These are phyloP conservation scores for Colletotrichum sp. DNA, from an alignment of 2,329 filamentous ascomycete species.

Conservation along the genomic window DNA sequence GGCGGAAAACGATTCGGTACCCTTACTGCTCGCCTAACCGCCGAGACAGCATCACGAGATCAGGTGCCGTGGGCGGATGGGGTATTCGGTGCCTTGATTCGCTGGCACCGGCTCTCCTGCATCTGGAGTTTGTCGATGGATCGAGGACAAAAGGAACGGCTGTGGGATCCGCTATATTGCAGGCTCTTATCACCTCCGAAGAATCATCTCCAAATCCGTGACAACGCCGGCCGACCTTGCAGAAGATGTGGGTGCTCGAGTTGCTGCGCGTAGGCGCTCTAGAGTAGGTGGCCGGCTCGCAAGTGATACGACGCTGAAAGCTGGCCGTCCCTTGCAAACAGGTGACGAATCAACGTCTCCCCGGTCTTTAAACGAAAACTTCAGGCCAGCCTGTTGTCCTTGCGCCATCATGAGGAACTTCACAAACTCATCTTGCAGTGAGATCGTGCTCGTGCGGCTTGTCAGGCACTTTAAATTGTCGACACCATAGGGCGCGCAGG, in stretches of 20 bases:
- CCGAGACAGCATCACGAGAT: slow-evolving; percentile 12
- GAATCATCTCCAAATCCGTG: neutral
- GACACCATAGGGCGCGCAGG: neutral
- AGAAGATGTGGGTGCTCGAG: neutral
- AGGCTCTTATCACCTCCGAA: neutral
- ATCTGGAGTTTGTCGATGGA: neutral
- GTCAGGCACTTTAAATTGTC: neutral
- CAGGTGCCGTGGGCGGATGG: neutral
- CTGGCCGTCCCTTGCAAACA: neutral
- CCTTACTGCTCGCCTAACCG: slow-evolving; percentile 6
- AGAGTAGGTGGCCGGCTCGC: neutral
- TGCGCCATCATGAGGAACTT: neutral
- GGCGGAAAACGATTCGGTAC: neutral
- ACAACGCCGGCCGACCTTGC: neutral
- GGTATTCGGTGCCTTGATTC: neutral
- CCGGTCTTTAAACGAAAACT: neutral
- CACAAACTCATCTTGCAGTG: neutral
- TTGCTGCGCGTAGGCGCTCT: neutral
- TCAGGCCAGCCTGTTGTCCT: neutral
- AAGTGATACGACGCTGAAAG: neutral
- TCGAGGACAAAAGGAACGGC: neutral
- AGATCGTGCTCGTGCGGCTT: neutral
- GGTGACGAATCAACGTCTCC: neutral
- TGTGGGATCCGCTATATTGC: neutral
- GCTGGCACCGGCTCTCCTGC: neutral